phyloP scores from a whole-genome alignment of 163 green algal genomes.

The Prototheca cutis region DNA sequence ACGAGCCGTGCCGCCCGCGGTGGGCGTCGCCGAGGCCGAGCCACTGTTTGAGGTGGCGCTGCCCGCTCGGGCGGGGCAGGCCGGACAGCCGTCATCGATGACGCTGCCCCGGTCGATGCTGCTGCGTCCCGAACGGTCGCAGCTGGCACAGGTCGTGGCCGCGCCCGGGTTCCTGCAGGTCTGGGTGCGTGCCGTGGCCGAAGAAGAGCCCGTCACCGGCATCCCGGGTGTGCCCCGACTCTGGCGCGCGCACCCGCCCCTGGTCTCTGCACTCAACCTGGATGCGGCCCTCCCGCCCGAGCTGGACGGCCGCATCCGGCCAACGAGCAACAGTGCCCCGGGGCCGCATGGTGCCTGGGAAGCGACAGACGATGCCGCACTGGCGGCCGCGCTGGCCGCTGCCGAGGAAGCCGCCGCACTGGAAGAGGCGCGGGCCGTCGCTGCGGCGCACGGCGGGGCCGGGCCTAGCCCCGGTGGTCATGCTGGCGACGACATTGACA shows the following conservation, averaged over 20 bases:
- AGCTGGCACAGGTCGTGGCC: conserved; percentile 10
- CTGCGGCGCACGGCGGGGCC: not conserved
- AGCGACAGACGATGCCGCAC: not conserved
- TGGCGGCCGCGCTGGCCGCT: not conserved
- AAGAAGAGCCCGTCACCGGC: conserved; percentile 7
- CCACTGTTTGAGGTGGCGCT: no score
- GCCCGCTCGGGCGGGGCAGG: no score
- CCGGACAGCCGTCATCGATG: no score
- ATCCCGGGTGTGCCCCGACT: conserved; percentile 15
- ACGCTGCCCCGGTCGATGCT: not conserved
- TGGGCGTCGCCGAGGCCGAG: not conserved
- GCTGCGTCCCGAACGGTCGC: not conserved
- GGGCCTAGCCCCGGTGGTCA: not conserved
- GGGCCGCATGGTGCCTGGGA: not conserved
- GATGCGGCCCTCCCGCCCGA: conserved; percentile 5
- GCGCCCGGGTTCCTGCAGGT: conserved; percentile 2
- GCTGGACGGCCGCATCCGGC: conserved; percentile 18
- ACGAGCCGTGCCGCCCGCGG: not conserved
- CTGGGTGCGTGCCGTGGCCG: conserved; percentile 22
- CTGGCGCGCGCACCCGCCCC: conserved; percentile 14
- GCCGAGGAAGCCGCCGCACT: not conserved
- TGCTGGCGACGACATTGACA: not conserved
- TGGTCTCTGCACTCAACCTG: conserved; percentile 2
- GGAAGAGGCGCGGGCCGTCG: not conserved
- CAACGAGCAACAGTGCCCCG: conserved; percentile 6